Conservation (phyloP, 2,329 filamentous ascomycete species). For the Fusarium subtropicale region DNA sequence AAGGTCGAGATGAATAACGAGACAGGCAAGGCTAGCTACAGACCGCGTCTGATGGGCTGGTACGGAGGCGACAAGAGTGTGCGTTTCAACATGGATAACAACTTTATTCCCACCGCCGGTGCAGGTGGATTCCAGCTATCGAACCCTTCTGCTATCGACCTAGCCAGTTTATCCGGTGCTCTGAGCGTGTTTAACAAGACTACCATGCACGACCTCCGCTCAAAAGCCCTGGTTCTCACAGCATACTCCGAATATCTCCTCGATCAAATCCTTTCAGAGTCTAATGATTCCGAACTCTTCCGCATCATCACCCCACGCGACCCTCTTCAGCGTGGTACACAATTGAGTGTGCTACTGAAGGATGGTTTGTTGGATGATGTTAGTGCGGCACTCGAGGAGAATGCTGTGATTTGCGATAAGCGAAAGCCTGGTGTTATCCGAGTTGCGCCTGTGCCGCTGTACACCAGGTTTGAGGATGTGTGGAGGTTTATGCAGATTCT, state of each 20-base stretch:
- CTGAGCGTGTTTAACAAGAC: slow-evolving; percentile 80
- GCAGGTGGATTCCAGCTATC: slow-evolving; percentile 87
- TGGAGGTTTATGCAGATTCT: slow-evolving; percentile 61
- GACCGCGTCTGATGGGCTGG: slow-evolving; percentile 81
- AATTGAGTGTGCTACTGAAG: slow-evolving; percentile 78
- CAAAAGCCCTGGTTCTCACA: slow-evolving; percentile 79
- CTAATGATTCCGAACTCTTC: slow-evolving; percentile 57
- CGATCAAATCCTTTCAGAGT: slow-evolving; percentile 54
- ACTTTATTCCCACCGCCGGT: slow-evolving; percentile 80
- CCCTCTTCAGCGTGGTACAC: slow-evolving; percentile 76
- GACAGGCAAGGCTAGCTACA: slow-evolving; percentile 60
- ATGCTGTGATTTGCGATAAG: slow-evolving; percentile 83
- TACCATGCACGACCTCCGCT: slow-evolving; percentile 73
- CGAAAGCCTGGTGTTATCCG: slow-evolving; percentile 86
- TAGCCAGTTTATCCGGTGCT: slow-evolving; percentile 78
- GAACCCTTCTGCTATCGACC: slow-evolving; percentile 82
- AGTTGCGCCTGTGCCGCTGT: slow-evolving; percentile 85
- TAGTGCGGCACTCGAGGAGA: slow-evolving; percentile 70
- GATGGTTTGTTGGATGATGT: slow-evolving; percentile 78
- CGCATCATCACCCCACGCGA: slow-evolving; percentile 76
- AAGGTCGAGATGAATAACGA: slow-evolving; percentile 58
- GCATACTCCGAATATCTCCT: slow-evolving; percentile 80
- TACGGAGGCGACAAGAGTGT: slow-evolving; percentile 84
- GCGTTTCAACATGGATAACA: slow-evolving; percentile 86
- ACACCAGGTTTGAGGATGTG: slow-evolving; percentile 83